Evolutionary conservation across 345 rosid species (phyloP).

Genomic region (Excoecaria agallocha): DNA sequence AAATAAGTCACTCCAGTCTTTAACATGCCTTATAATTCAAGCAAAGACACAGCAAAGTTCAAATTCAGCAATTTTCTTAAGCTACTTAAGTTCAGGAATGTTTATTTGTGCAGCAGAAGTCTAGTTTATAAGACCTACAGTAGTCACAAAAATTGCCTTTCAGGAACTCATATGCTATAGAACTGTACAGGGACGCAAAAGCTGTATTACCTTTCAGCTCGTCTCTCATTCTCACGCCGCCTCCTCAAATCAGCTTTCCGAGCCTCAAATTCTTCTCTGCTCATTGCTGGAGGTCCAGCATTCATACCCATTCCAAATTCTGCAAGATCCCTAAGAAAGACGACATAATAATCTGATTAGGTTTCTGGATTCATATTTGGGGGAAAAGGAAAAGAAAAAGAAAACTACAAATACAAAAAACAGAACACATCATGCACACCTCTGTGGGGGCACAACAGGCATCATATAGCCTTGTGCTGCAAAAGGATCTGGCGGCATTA

Average conservation of each 20-base stretch:
- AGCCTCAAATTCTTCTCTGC: slow-evolving; percentile 89
- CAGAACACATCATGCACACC: slow-evolving; percentile 29
- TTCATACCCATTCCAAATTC: slow-evolving; percentile 83
- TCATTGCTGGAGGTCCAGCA: slow-evolving; percentile 72
- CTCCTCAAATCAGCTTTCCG: slow-evolving; percentile 83
- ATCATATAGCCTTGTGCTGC: slow-evolving; percentile 55
- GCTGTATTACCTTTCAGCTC: slow-evolving; percentile 59
- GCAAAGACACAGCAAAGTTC: not conserved
- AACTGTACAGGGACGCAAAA: not conserved
- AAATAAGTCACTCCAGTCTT: not conserved
- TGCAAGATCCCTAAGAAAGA: slow-evolving; percentile 64
- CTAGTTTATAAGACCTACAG: no score
- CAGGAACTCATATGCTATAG: no score
- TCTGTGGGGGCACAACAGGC: slow-evolving; percentile 61
- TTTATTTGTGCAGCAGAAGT: not conserved
- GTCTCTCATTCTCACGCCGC: slow-evolving; percentile 77
- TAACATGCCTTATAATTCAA: not conserved
- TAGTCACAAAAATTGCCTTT: not conserved
- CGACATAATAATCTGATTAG: not conserved
- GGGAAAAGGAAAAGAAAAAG: not conserved
- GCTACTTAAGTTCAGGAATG: not conserved
- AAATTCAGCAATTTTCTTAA: not conserved
- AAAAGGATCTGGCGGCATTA: slow-evolving; percentile 64
- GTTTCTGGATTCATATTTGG: not conserved
- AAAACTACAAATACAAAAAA: not conserved